phyloP scores from a whole-genome alignment of 2,329 filamentous ascomycete genomes.

The Lecanoromycetidae sp. region DNA sequence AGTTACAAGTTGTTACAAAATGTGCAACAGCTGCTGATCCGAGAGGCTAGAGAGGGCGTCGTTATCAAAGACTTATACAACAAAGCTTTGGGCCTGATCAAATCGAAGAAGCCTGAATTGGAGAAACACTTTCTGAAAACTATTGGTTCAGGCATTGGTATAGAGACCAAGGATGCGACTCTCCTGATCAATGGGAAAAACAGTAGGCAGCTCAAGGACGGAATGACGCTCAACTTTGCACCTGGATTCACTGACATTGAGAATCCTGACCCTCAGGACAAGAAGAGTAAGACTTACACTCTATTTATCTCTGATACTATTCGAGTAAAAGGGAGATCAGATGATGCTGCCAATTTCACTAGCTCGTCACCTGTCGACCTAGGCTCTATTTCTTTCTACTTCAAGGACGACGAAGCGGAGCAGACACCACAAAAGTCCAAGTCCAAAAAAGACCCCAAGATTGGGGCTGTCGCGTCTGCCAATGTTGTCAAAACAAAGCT shows the following conservation, averaged over 20 bases:
- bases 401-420: constrained; percentile 83
- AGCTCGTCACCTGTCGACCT: constrained; percentile 83
- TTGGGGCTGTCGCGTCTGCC: constrained; percentile 79
- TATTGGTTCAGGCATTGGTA: constrained; percentile 81
- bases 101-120: constrained; percentile 83
- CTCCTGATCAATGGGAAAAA: constrained; percentile 83
- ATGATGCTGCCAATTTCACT: constrained; percentile 81
- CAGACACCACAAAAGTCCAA: constrained; percentile 74
- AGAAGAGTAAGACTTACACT: constrained; percentile 78
- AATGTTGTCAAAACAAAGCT: constrained; percentile 93
- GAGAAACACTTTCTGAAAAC: constrained; percentile 93
- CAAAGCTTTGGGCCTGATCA: constrained; percentile 71
- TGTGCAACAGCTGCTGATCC: constrained; percentile 80
- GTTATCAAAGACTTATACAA: constrained; percentile 80
- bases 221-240: constrained; percentile 88
- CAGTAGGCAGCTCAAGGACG: constrained; percentile 69
- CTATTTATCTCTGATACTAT: constrained; percentile 88
- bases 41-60: constrained; percentile 78
- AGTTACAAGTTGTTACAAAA: constrained; percentile 82
- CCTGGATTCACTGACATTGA: constrained; percentile 83
- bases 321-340: constrained; percentile 51
- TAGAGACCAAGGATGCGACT: constrained; percentile 76
- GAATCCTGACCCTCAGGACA: constrained; percentile 77
- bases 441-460: constrained; percentile 69
- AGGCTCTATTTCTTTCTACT: constrained; percentile 95